Conservation (phyloP, 371 early-diverging fungal species). For the Rhizopus microsporus region DNA sequence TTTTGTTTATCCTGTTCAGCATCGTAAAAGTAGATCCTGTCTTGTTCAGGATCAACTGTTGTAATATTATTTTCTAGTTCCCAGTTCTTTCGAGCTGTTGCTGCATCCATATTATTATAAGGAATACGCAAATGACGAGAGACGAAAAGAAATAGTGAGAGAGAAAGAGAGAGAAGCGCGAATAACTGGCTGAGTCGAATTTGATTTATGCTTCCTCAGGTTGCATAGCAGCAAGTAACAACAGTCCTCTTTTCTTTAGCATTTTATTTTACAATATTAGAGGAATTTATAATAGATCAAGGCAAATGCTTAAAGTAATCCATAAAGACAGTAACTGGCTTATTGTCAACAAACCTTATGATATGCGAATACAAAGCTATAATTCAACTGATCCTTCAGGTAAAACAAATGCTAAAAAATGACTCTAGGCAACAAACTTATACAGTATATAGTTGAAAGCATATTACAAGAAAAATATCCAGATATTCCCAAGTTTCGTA, state of each 20-base stretch:
- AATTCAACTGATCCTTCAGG: slow-evolving; percentile 20
- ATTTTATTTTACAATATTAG: too few relatives aligned
- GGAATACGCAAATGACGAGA: neutral
- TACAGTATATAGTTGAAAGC: slow-evolving; percentile 15
- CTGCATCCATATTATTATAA: slow-evolving; percentile 50
- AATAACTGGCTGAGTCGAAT: too few relatives aligned
- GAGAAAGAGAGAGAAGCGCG: too few relatives aligned
- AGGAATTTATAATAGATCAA: too few relatives aligned
- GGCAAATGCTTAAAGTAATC: slow-evolving; percentile 3
- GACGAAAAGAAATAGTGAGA: neutral
- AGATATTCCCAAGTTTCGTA: slow-evolving; percentile 27
- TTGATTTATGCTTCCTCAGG: too few relatives aligned
- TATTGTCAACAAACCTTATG: slow-evolving; percentile 33
- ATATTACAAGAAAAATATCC: slow-evolving; percentile 28
- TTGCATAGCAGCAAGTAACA: too few relatives aligned
- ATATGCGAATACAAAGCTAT: slow-evolving; percentile 29
- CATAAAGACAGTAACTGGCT: slow-evolving; percentile 26
- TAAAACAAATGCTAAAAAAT: slow-evolving; percentile 1
- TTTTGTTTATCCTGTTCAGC: slow-evolving; percentile 64
- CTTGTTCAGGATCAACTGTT: slow-evolving; percentile 67
- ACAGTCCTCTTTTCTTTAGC: too few relatives aligned
- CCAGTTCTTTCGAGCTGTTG: slow-evolving; percentile 76
- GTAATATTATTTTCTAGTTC: slow-evolving; percentile 84
- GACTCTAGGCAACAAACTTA: neutral
- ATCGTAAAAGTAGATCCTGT: slow-evolving; percentile 80